Evolutionary conservation across 2,329 filamentous ascomycete species (phyloP), one percentile per base, ranked within the genome.

Genomic region (Xylariaceae sp.): DNA sequence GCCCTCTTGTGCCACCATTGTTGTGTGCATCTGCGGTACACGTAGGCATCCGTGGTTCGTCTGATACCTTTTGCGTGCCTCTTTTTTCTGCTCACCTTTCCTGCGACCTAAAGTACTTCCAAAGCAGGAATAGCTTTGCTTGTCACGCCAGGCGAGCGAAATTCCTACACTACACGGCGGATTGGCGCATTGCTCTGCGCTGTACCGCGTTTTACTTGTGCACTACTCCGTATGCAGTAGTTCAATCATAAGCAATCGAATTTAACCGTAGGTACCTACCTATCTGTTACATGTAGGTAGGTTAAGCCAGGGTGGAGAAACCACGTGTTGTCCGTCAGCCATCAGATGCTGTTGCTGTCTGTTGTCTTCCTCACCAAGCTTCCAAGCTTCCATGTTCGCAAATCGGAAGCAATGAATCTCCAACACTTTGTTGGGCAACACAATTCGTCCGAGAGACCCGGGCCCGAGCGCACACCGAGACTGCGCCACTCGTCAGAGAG

Each of bases 1-100:
- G 31, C 56, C 52, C 52, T 43, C 55, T 51, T 52, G 53, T 61
- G 56, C 45, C 59, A 56, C 56, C 56, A 52, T 53, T 61, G 34
- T 56, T 61, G 31, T 34, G 52, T 55, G 57, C 60, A 57, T 62
- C 50, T 47, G 55, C 45, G n/a, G n/a, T 54, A 62, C 56, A 62
- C 60, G 60, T 62, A 57, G 43, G 51, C 57, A 45, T 55, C 48
- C 19, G 49, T 62, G 56, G 60, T 63, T 63, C 55, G 57, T 61
- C 58, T 47, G 37, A 53, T 53, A 41, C 11, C 36, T 49, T 53
- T 52, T 28, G 40, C 52, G 6, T 54, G 17, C 48, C 43, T 34
- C 44, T 40, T 56, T 56, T 45, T 47, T 48, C 60, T 36, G 44
- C 41, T 57, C 46, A 49, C 17, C 48, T 36, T 51, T 58, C 46